These are phyloP conservation scores for Trypanosoma brucei DNA, from an alignment of 208 protist genomes.

Conservation along the genomic window DNA sequence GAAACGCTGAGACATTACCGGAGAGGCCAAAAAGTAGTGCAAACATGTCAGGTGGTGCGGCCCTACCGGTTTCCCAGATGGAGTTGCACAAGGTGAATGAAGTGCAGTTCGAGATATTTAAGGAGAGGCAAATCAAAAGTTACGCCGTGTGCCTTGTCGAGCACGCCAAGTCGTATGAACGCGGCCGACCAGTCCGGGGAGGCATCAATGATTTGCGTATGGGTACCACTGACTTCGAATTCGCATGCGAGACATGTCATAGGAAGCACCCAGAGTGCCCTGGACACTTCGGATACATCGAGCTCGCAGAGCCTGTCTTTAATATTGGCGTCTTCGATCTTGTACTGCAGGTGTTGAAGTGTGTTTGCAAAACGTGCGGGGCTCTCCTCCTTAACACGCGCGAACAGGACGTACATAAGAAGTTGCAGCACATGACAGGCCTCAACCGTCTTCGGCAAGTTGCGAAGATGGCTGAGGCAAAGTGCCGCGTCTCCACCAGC, in stretches of 20 bases:
- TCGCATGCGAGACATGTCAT: slow-evolving; percentile 79
- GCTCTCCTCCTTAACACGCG: slow-evolving; percentile 74
- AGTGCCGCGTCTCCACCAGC: slow-evolving; percentile 59
- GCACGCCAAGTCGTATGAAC: slow-evolving; percentile 83
- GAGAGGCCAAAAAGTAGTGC: background rate
- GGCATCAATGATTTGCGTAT: slow-evolving; percentile 89
- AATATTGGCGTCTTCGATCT: slow-evolving; percentile 95
- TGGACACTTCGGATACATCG: slow-evolving; percentile 99
- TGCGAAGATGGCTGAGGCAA: slow-evolving; percentile 58
- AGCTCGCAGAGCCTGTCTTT: slow-evolving; percentile 96
- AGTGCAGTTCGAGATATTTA: slow-evolving; percentile 86
- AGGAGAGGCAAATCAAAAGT: slow-evolving; percentile 82
- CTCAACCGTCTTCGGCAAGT: slow-evolving; percentile 74
- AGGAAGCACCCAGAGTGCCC: slow-evolving; percentile 85
- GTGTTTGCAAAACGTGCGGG: slow-evolving; percentile 97
- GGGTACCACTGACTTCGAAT: slow-evolving; percentile 84
- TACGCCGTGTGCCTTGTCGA: slow-evolving; percentile 82
- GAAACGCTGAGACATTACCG: too few relatives aligned
- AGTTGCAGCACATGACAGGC: slow-evolving; percentile 44
- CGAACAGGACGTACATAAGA: slow-evolving; percentile 42
- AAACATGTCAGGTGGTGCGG: slow-evolving; percentile 77
- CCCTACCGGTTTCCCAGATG: slow-evolving; percentile 75
- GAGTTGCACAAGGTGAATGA: slow-evolving; percentile 69
- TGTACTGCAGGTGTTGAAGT: slow-evolving; percentile 94
- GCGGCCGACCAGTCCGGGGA: slow-evolving; percentile 69